Evolutionary conservation across 495 filamentous ascomycete species (phyloP).

Genomic region (Tuber aestivum): DNA sequence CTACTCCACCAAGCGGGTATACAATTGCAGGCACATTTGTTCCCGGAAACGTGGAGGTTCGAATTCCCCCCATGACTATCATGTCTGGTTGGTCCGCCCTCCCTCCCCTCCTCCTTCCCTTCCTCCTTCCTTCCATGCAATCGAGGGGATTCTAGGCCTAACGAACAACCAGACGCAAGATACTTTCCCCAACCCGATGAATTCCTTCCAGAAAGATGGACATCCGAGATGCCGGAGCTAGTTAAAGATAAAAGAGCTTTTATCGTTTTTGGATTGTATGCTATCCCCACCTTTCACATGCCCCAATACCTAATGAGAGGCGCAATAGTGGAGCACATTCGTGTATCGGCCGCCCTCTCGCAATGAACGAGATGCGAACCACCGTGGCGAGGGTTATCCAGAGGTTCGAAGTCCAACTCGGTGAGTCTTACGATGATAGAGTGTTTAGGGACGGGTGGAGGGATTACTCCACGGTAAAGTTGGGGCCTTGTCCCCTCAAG

Average conservation of each 20-base stretch:
- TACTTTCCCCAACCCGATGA: constrained; percentile 27
- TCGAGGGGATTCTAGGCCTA: constrained; percentile 21
- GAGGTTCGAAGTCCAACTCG: constrained; percentile 7
- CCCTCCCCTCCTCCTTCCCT: background rate
- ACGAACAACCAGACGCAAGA: constrained; percentile 13
- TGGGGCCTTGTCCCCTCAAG: background rate
- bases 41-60: constrained; percentile 41
- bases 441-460: constrained; percentile 9
- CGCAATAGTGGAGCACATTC: constrained; percentile 5
- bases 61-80: background rate
- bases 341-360: constrained; percentile 18
- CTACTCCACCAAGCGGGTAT: constrained; percentile 48
- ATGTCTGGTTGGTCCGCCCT: background rate
- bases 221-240: background rate
- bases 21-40: constrained; percentile 47
- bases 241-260: constrained; percentile 16
- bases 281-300: background rate
- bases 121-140: background rate
- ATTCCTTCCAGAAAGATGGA: constrained; percentile 36
- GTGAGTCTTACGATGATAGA: constrained; percentile 7
- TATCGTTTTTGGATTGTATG: constrained; percentile 16
- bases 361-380: constrained; percentile 14
- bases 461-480: constrained; percentile 2
- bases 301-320: background rate
- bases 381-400: constrained; percentile 4